These are phyloP conservation scores for Wickerhamiella infanticola DNA, from an alignment of 1,139 yeast species.

Conservation along the genomic window DNA sequence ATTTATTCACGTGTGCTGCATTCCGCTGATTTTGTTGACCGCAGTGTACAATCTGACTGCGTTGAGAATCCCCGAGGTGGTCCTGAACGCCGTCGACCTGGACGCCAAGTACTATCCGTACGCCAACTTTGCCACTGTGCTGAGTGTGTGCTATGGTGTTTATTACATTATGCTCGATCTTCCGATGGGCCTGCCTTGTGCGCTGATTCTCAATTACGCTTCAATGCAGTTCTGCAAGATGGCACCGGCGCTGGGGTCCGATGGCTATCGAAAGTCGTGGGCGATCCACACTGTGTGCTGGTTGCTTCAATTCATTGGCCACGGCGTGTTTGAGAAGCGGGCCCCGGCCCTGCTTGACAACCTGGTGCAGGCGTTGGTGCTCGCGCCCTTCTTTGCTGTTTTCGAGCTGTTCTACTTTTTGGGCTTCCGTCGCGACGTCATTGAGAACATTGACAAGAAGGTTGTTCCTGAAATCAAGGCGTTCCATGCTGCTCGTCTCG, in stretches of 20 bases:
- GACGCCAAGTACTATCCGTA: conserved; percentile 19
- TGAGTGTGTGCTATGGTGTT: conserved; percentile 28
- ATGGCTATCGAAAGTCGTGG: conserved; percentile 24
- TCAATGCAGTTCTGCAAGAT: conserved; percentile 16
- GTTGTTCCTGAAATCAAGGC: conserved; percentile 27
- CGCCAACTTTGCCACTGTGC: conserved; percentile 28
- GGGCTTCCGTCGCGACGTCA: conserved; percentile 45
- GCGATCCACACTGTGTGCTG: conserved; percentile 42
- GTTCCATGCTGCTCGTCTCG: conserved; percentile 11
- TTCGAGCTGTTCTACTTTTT: conserved; percentile 57
- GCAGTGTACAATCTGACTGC: conserved; percentile 32
- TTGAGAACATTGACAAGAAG: conserved; percentile 37
- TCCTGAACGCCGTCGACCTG: conserved; percentile 7
- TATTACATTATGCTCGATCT: conserved; percentile 31
- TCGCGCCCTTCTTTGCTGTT: conserved; percentile 82
- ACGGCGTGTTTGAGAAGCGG: conserved; percentile 62
- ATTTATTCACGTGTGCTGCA: conserved; percentile 58
- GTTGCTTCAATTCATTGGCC: conserved; percentile 84
- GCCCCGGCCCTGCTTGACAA: conserved; percentile 84
- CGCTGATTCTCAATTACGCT: conserved; percentile 24
- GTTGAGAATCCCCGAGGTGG: conserved; percentile 14
- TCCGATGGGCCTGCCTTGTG: conserved; percentile 29
- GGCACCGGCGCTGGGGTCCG: conserved; percentile 9
- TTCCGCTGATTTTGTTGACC: conserved; percentile 58
- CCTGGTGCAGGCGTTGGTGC: conserved; percentile 64